Conservation (phyloP, 2,329 filamentous ascomycete genomes). For the Penicillium corylophilum region DNA sequence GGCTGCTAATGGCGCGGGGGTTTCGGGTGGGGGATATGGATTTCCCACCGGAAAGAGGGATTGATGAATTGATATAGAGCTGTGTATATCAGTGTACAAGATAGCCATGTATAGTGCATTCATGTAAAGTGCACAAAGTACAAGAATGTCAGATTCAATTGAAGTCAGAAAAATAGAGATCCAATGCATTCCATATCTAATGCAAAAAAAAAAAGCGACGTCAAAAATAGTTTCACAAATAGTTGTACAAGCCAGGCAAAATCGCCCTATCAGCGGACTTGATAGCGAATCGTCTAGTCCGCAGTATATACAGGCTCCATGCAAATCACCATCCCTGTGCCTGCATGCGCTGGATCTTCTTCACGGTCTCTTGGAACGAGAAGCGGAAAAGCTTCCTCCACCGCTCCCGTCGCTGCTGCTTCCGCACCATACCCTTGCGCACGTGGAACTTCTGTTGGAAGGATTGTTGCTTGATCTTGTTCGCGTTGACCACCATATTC, state of each 20-base stretch:
- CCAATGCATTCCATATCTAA: slow-evolving; percentile 24
- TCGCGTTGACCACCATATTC: slow-evolving; percentile 27
- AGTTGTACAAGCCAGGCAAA: slow-evolving; percentile 11
- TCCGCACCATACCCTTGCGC: slow-evolving; percentile 42
- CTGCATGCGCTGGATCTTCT: slow-evolving; percentile 45
- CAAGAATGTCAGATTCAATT: neutral
- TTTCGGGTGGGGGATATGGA: slow-evolving; percentile 34
- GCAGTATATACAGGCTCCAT: slow-evolving; percentile 12
- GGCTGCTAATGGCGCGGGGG: slow-evolving; percentile 22
- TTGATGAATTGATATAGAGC: slow-evolving; percentile 24
- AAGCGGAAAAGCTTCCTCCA: slow-evolving; percentile 48
- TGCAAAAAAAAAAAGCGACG: slow-evolving; percentile 12
- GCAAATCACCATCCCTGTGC: slow-evolving; percentile 45
- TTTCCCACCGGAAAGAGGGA: slow-evolving; percentile 45
- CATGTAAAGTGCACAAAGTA: too few relatives aligned
- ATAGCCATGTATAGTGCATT: slow-evolving; percentile 1
- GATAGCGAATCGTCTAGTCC: slow-evolving; percentile 7
- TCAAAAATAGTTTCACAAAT: slow-evolving; percentile 17
- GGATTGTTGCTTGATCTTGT: slow-evolving; percentile 34
- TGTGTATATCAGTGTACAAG: slow-evolving; percentile 11
- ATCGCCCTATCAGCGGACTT: neutral
- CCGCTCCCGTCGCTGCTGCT: slow-evolving; percentile 38
- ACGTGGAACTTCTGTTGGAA: slow-evolving; percentile 42
- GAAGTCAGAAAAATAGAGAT: slow-evolving; percentile 5
- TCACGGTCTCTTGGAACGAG: slow-evolving; percentile 44